Base-by-base conservation (phyloP, 441 rosid species). In the Dalechampia spathulata region DNA sequence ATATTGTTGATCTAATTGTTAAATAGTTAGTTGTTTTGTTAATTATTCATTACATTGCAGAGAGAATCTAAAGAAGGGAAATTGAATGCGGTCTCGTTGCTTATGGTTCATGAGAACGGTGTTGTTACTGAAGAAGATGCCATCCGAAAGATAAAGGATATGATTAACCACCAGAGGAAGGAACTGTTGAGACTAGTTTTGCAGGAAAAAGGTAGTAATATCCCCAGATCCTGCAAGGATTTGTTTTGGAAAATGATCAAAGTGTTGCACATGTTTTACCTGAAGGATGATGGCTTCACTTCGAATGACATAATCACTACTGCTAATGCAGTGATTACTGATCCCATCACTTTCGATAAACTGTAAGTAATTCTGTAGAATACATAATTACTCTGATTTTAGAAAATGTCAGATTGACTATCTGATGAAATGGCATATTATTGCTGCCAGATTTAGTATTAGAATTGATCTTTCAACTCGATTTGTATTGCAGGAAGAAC, bases 241-340 rank as follows among this genome's bases (percentile, higher is more conserved):
- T 74, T 72, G 37, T 83, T 86, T 49, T 80, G 87, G 87, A 84
- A 89, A 17, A 89, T 89, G 97, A 70, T 74, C 67, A 80, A 75
- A 57, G 80, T 81, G 36, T 48, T 86, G 71, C 78, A 86, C 69
- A 25, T 81, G 15, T 86, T 92, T 70, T 92, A 89, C 79, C 57
- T 59, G 60, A 78, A 86, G 45, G 81, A 76, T 50, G 95, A 88
- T 57, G 98, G 95, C 16, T 91, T 88, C 77, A 81, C 83, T 14
- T 70, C 78, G 10, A 56, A 74, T 38, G 87, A 74, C 27, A 66
- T 83, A 69, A 49, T 60, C 14, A 65, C 50, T 46, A 77, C 58
- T 57, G 90, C 81, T 12, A 83, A 75, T 44, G 69, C 75, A 49
- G 68, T 85, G 1, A 52, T 85, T 22, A 47, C 65, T 36, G 68